These are phyloP conservation scores for Plenodomus lindquistii DNA, from an alignment of 2,329 filamentous ascomycete genomes.

Conservation along the genomic window DNA sequence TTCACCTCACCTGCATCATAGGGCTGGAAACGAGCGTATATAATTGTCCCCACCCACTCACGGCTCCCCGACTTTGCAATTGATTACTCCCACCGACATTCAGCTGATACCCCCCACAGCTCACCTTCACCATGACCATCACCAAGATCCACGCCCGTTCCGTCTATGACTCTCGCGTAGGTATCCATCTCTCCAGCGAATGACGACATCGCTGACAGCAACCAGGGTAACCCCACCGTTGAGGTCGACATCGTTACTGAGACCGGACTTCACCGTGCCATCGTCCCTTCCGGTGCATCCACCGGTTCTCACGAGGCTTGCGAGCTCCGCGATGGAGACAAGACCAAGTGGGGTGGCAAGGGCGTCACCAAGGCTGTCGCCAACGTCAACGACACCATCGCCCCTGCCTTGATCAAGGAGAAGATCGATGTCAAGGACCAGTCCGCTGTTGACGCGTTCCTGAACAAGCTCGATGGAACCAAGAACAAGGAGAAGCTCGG, in stretches of 20 bases:
- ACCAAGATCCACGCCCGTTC: constrained; percentile 66
- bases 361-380: constrained; percentile 59
- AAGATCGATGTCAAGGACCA: constrained; percentile 60
- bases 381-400: constrained; percentile 61
- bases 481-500: constrained; percentile 63
- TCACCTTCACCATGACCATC: constrained; percentile 69
- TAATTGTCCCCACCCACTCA: constrained; percentile 20
- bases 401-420: constrained; percentile 58
- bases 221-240: constrained; percentile 87
- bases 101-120: constrained; percentile 21
- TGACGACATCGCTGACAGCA: constrained; percentile 10
- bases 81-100: constrained; percentile 23
- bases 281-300: constrained; percentile 94
- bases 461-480: constrained; percentile 60
- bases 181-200: constrained; percentile 2
- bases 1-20: constrained; percentile 19
- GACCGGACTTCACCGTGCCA: constrained; percentile 94
- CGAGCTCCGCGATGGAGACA: constrained; percentile 59
- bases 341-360: constrained; percentile 58
- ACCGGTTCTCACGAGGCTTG: constrained; percentile 64
- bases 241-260: constrained; percentile 97
- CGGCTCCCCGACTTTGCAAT: constrained; percentile 22
- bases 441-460: constrained; percentile 57
- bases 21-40: constrained; percentile 23
- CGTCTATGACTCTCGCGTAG: constrained; percentile 88